Conservation (phyloP, 305 asterid species). For the Withania somnifera region DNA sequence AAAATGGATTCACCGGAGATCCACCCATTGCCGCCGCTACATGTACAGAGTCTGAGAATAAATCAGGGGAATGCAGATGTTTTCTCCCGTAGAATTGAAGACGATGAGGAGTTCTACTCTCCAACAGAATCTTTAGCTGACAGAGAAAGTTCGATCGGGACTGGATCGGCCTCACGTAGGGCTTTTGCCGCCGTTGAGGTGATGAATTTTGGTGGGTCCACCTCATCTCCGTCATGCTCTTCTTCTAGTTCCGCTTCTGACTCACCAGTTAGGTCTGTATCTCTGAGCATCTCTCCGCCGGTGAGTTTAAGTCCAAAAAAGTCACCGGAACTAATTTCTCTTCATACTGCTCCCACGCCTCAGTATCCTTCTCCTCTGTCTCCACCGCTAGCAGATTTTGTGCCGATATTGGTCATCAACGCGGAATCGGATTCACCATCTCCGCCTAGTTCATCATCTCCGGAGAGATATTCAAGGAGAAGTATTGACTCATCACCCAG, state of each 20-base stretch:
- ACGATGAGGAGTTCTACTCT: constrained; percentile 59
- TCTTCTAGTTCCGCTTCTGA: constrained; percentile 39
- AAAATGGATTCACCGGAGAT: constrained; percentile 84
- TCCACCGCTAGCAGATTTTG: constrained; percentile 4
- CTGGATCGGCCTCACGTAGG: constrained; percentile 58
- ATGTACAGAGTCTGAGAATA: constrained; percentile 22
- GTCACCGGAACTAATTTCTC: constrained; percentile 67
- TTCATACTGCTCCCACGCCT: constrained; percentile 33
- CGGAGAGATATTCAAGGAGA: constrained; percentile 43
- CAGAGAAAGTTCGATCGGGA: constrained; percentile 42
- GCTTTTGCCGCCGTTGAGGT: constrained; percentile 38
- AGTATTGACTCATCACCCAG: constrained; percentile 60
- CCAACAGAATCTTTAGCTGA: constrained; percentile 66
- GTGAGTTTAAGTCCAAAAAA: constrained; percentile 47
- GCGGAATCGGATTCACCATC: constrained; percentile 42
- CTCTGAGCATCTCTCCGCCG: constrained; percentile 53
- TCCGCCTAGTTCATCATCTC: constrained; percentile 35
- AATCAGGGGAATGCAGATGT: constrained; percentile 23
- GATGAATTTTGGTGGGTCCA: constrained; percentile 31
- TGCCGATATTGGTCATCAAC: background rate
- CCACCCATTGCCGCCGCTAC: constrained; percentile 72
- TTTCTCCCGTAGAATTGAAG: constrained; percentile 37
- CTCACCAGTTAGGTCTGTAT: constrained; percentile 50
- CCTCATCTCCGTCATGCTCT: constrained; percentile 48
- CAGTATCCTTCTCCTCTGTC: background rate